These are phyloP conservation scores for Capronia epimyces DNA, from an alignment of 2,329 filamentous ascomycete species.

Conservation along the genomic window DNA sequence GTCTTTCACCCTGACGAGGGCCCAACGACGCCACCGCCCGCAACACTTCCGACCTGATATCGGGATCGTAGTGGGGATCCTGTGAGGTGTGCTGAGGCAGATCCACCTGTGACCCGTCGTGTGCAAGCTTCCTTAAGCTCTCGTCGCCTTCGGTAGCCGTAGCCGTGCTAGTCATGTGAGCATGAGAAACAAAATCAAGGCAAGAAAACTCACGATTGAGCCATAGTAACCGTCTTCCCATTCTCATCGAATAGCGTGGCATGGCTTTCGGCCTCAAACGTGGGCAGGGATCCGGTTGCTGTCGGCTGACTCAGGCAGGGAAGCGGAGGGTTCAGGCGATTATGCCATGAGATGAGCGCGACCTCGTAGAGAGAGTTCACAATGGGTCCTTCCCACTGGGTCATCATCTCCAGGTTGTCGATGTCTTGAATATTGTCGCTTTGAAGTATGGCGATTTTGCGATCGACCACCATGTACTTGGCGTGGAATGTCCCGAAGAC, in stretches of 20 bases:
- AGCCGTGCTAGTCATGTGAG: constrained; percentile 11
- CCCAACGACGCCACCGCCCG: constrained; percentile 57
- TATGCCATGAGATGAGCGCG: constrained; percentile 67
- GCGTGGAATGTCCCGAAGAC: constrained; percentile 69
- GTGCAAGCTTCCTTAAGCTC: constrained; percentile 21
- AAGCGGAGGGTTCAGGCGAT: constrained; percentile 54
- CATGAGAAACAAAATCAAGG: neutral
- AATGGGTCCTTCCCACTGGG: constrained; percentile 68
- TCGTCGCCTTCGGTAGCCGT: constrained; percentile 13
- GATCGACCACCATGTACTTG: constrained; percentile 73
- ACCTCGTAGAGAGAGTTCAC: constrained; percentile 72
- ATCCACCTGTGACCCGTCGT: constrained; percentile 13
- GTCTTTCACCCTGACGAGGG: constrained; percentile 47
- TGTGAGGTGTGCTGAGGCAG: constrained; percentile 55
- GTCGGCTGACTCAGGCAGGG: constrained; percentile 53
- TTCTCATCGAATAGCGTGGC: constrained; percentile 25
- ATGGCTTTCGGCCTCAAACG: constrained; percentile 19
- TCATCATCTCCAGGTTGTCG: constrained; percentile 76
- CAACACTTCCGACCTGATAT: constrained; percentile 56
- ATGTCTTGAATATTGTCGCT: constrained; percentile 77
- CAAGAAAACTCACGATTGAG: constrained; percentile 15
- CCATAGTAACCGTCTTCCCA: constrained; percentile 11
- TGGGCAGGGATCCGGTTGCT: constrained; percentile 29
- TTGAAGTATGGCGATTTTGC: constrained; percentile 63
- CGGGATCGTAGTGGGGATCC: constrained; percentile 59